Percentiles rank a stretch among this genome's conserved stretches.
These are phyloP conservation scores for Dimocarpus longan DNA, from an alignment of 345 rosid species.

Conservation along the genomic window DNA sequence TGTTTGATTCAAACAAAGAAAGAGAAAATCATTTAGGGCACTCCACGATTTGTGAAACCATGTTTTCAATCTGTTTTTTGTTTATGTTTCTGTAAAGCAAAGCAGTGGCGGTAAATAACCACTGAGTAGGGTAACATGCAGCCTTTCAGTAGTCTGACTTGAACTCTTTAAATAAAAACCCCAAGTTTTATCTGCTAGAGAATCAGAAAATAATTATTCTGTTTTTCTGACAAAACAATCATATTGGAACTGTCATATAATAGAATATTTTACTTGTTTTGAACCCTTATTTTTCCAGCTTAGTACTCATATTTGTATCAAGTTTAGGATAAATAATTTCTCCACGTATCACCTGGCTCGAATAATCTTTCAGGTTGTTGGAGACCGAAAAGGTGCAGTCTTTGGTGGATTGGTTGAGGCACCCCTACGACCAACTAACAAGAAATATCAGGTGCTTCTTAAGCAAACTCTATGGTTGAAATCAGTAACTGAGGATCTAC, in stretches of 20 bases:
- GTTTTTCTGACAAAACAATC: background rate
- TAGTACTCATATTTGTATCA: background rate
- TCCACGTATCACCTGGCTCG: background rate
- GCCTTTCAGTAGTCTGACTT: background rate
- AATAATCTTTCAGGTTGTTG: conserved; percentile 67
- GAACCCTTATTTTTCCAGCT: background rate
- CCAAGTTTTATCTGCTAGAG: no score
- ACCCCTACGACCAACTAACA: conserved; percentile 76
- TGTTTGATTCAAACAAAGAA: background rate
- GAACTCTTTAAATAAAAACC: background rate
- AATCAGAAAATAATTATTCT: no score
- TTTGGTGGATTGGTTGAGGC: conserved; percentile 98
- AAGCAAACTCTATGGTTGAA: conserved; percentile 5
- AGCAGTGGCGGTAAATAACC: background rate
- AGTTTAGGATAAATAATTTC: background rate
- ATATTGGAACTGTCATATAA: background rate
- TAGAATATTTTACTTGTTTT: background rate
- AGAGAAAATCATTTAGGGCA: background rate
- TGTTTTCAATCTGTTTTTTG: background rate
- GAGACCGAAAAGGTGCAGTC: conserved; percentile 87
- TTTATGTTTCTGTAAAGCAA: background rate
- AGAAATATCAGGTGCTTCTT: conserved; percentile 79
- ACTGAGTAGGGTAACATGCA: background rate
- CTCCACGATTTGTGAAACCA: background rate
- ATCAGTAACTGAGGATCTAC: conserved; percentile 7